Conservation (phyloP, 176 grass and related monocot genomes). For the Elymus sibiricus region DNA sequence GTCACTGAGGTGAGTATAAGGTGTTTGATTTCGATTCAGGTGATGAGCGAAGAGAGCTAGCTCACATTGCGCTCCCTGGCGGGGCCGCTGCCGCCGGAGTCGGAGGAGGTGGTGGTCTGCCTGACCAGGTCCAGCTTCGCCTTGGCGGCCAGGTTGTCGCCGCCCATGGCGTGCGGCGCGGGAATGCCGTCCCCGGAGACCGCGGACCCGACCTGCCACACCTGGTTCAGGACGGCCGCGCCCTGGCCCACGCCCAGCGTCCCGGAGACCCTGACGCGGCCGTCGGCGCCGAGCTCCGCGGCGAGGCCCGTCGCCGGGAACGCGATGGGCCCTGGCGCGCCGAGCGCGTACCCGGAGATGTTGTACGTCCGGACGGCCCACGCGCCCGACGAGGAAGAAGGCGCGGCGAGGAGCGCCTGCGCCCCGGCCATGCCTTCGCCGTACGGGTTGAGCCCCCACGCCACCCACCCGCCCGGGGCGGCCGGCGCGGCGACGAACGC, state of each 20-base stretch:
- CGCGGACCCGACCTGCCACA: conserved; percentile 55
- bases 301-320: conserved; percentile 40
- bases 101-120: conserved; percentile 25
- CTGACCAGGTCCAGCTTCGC: conserved; percentile 64
- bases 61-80: conserved; percentile 64
- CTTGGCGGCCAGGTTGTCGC: conserved; percentile 28
- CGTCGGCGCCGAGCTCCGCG: conserved; percentile 43
- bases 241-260: conserved; percentile 39
- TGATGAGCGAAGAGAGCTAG: neutral
- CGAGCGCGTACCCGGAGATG: neutral
- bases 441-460: conserved; percentile 65
- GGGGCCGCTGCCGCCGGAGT: conserved; percentile 4
- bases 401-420: conserved; percentile 60
- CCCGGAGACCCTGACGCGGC: conserved; percentile 48
- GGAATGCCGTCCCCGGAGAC: neutral
- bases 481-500: conserved; percentile 51
- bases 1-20: neutral
- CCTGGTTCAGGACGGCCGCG: conserved; percentile 43
- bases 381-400: conserved; percentile 8
- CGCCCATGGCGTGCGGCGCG: neutral
- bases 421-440: conserved; percentile 27
- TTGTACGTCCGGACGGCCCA: conserved; percentile 53
- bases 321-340: neutral
- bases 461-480: conserved; percentile 46
- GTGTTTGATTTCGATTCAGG: neutral